Evolutionary conservation across 2,329 filamentous ascomycete species (phyloP).

Genomic region (Hymenoscyphus fructigenus): DNA sequence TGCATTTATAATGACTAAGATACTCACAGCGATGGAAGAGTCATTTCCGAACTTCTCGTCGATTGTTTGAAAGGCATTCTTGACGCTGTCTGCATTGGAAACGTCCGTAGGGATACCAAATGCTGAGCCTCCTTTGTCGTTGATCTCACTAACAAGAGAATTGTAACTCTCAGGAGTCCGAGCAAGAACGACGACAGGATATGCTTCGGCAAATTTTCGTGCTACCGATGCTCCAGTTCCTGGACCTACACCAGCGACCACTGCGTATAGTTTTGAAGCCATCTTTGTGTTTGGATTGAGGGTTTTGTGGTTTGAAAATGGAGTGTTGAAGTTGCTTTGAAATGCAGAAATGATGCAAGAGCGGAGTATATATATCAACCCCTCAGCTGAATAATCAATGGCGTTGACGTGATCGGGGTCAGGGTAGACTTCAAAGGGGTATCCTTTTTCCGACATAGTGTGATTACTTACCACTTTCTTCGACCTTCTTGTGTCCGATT

Average conservation of each 20-base stretch:
- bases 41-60: constrained; percentile 53
- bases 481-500: no score
- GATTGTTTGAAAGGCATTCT: constrained; percentile 62
- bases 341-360: background rate
- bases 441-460: no score
- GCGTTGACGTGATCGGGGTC: background rate
- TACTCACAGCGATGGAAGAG: constrained; percentile 42
- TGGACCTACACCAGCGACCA: constrained; percentile 71
- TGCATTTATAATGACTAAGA: background rate
- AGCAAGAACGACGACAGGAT: constrained; percentile 74
- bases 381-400: background rate
- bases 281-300: constrained; percentile 13
- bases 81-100: constrained; percentile 50
- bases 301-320: no score
- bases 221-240: constrained; percentile 59
- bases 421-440: no score
- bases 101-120: constrained; percentile 69
- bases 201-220: constrained; percentile 59
- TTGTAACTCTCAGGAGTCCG: constrained; percentile 65
- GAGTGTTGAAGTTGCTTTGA: no score
- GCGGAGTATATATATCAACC: background rate
- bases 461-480: no score
- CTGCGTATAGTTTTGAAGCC: constrained; percentile 56
- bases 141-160: constrained; percentile 68
- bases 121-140: constrained; percentile 63